These are phyloP conservation scores for Mallotus japonicus DNA, from an alignment of 441 rosid genomes.

Conservation along the genomic window DNA sequence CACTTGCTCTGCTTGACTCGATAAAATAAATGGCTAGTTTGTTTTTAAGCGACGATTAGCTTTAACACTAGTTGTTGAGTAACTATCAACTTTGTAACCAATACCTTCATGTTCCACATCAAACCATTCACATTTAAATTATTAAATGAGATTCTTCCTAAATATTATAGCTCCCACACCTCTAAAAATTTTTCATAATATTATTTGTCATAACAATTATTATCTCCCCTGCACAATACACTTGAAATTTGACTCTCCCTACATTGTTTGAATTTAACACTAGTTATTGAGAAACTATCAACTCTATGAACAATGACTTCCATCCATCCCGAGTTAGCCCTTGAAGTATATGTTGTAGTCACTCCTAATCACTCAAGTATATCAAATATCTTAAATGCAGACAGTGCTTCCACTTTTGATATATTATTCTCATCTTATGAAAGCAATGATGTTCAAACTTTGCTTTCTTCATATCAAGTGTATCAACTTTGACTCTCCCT, in stretches of 20 bases:
- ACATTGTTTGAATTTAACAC: neutral
- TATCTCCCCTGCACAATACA: neutral
- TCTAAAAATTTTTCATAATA: neutral
- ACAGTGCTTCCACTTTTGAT: neutral
- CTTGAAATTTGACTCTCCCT: neutral
- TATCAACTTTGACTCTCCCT: neutral
- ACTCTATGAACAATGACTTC: neutral
- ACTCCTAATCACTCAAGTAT: neutral
- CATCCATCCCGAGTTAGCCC: too few relatives aligned
- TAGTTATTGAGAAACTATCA: too few relatives aligned
- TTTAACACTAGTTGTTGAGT: neutral
- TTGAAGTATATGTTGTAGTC: neutral
- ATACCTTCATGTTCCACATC: neutral
- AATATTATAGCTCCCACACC: neutral
- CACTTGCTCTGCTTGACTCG: too few relatives aligned
- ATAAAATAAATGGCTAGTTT: too few relatives aligned
- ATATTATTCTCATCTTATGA: neutral
- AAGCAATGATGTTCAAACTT: neutral
- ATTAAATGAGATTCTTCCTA: neutral
- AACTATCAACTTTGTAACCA: neutral
- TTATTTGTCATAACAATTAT: neutral
- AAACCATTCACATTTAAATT: conserved; percentile 5
- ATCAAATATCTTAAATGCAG: neutral
- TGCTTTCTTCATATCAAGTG: neutral
- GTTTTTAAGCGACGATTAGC: too few relatives aligned